These are phyloP conservation scores for Arthrobotrys megalospora DNA, from an alignment of 2,329 filamentous ascomycete species.

Conservation along the genomic window DNA sequence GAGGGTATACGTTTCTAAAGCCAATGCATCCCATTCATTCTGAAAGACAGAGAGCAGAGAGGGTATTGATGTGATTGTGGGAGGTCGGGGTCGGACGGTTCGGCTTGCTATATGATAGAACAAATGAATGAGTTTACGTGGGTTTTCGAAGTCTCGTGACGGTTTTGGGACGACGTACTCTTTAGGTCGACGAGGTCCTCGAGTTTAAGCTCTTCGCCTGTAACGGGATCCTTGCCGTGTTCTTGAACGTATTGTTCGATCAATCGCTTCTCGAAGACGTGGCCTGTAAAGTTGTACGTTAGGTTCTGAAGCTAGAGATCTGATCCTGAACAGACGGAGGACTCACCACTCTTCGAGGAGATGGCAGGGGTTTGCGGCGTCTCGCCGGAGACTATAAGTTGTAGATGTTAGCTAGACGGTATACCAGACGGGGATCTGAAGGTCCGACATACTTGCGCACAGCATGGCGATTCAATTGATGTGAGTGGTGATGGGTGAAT, in stretches of 20 bases:
- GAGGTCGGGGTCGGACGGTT: slow-evolving; percentile 88
- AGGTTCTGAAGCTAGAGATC: slow-evolving; percentile 73
- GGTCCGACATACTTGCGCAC: slow-evolving; percentile 54
- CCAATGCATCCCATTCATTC: slow-evolving; percentile 96
- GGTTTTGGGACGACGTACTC: slow-evolving; percentile 66
- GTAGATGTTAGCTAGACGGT: slow-evolving; percentile 4
- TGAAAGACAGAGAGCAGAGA: slow-evolving; percentile 94
- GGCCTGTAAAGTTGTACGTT: slow-evolving; percentile 35
- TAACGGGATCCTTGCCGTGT: slow-evolving; percentile 91
- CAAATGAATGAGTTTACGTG: slow-evolving; percentile 15
- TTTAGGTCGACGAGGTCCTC: slow-evolving; percentile 93
- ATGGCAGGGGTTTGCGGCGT: slow-evolving; percentile 94
- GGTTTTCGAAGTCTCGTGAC: slow-evolving; percentile 1
- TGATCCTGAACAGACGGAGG: slow-evolving; percentile 57
- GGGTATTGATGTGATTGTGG: slow-evolving; percentile 94
- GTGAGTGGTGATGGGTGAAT: slow-evolving; percentile 20
- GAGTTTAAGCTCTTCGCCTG: slow-evolving; percentile 83
- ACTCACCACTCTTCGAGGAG: slow-evolving; percentile 85
- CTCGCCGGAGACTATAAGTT: slow-evolving; percentile 86
- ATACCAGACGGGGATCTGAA: neutral
- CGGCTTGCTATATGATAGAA: slow-evolving; percentile 72
- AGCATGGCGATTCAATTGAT: slow-evolving; percentile 56
- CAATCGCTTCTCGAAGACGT: slow-evolving; percentile 91
- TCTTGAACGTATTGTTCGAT: slow-evolving; percentile 96
- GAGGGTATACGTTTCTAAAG: slow-evolving; percentile 90